Conservation (phyloP, 805 yeast genomes). For the Grigorovia jiainica region DNA sequence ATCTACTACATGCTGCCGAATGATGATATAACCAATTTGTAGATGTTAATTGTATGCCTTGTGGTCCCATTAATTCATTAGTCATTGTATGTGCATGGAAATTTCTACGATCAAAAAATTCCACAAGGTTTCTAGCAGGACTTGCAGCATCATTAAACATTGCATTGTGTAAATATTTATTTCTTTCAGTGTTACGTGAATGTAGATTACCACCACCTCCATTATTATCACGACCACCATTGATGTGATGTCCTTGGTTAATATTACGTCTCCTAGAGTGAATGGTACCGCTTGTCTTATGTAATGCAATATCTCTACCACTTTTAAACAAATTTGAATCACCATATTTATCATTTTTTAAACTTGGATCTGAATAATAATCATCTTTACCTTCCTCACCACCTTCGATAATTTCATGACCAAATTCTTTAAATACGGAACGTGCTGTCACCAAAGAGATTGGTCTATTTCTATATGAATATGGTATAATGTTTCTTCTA, state of each 20-base stretch:
- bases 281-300: too few relatives aligned
- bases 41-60: constrained; percentile 37
- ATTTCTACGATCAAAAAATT: constrained; percentile 30
- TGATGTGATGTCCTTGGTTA: constrained; percentile 13
- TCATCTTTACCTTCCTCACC: constrained; percentile 82
- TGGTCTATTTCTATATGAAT: constrained; percentile 81
- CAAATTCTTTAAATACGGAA: constrained; percentile 83
- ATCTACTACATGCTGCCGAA: constrained; percentile 66
- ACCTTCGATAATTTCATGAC: constrained; percentile 68
- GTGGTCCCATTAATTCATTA: constrained; percentile 28
- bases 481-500: constrained; percentile 71
- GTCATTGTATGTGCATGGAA: constrained; percentile 15
- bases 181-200: not conserved
- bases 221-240: not conserved
- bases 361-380: constrained; percentile 58
- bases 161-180: not conserved
- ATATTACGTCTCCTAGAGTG: constrained; percentile 57
- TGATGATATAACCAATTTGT: constrained; percentile 81
- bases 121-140: constrained; percentile 31
- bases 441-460: constrained; percentile 88
- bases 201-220: not conserved
- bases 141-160: constrained; percentile 8
- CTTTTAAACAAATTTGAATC: not conserved
- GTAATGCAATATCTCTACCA: too few relatives aligned
- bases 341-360: constrained; percentile 34